Evolutionary conservation across 495 filamentous ascomycete species (phyloP).

Genomic region (Rhizodiscina lignyota): DNA sequence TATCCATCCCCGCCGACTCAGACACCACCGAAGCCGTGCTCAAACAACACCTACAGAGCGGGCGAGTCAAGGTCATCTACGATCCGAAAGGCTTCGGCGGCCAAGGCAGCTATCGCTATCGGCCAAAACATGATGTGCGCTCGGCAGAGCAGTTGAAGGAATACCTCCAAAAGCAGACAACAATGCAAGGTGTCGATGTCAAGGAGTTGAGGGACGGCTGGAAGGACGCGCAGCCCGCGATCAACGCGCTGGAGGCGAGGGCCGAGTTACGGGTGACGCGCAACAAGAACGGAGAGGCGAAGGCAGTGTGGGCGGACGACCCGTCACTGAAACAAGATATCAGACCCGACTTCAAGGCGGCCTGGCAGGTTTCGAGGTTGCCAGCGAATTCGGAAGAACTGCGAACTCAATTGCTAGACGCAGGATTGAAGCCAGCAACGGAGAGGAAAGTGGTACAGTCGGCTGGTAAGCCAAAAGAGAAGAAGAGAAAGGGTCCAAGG

Average conservation of each 20-base stretch:
- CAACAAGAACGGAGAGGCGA: slow-evolving; percentile 82
- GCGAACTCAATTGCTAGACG: slow-evolving; percentile 34
- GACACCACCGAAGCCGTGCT: slow-evolving; percentile 3
- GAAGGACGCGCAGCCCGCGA: slow-evolving; percentile 60
- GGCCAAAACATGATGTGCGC: slow-evolving; percentile 63
- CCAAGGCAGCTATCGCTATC: slow-evolving; percentile 59
- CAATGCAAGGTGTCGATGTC: slow-evolving; percentile 64
- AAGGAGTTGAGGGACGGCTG: slow-evolving; percentile 91
- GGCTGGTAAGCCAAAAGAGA: slow-evolving; percentile 36
- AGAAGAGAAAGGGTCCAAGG: slow-evolving; percentile 48
- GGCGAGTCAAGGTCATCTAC: slow-evolving; percentile 46
- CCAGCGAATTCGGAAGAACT: slow-evolving; percentile 54
- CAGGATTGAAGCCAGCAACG: slow-evolving; percentile 23
- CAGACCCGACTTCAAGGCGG: slow-evolving; percentile 62
- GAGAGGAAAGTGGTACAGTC: slow-evolving; percentile 36
- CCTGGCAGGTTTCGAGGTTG: slow-evolving; percentile 70
- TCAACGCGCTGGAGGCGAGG: slow-evolving; percentile 59
- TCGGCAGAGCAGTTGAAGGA: slow-evolving; percentile 56
- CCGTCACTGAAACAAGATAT: slow-evolving; percentile 56
- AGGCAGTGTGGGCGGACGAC: slow-evolving; percentile 80
- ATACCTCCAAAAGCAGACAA: slow-evolving; percentile 62
- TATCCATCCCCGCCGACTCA: slow-evolving; percentile 33
- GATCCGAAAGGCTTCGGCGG: slow-evolving; percentile 31
- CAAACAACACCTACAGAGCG: slow-evolving; percentile 4
- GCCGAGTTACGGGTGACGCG: slow-evolving; percentile 69